Evolutionary conservation across 192 early-diverging fungal genomes (phyloP), one percentile per base, ranked within the genome.

Genomic region (Backusella mclennaniae): DNA sequence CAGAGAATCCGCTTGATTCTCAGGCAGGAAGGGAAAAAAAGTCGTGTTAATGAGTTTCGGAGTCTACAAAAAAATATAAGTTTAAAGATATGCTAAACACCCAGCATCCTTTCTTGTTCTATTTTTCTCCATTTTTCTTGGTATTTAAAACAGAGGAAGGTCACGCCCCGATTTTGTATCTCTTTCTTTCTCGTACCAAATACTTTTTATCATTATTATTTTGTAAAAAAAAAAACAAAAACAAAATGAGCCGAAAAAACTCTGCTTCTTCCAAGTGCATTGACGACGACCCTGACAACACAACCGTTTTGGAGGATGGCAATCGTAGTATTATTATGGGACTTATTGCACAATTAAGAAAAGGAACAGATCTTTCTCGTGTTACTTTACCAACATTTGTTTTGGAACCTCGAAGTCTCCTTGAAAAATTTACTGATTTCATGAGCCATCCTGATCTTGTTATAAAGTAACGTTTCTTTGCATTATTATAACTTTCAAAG

Each of bases 361-460:
- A 95, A 79, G 95, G 93, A 66, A 95, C 91, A 84, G 97, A 99
- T 79, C 90, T 99, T 72, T 91, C 91, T 68, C 85, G 94, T 67
- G 92, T 99, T 56, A 95, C 96, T n/a, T 90, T 99, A 19, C 97
- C 96, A 12, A 96, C 95, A 6, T 99, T 99, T 87, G 91, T 99
- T 4, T 87, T 99, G 26, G 97, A 99, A 75, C 94, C 96, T 1
- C 84, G 96, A 26, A 95, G 93, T 82, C 96, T 97, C 87, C 89
- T 95, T 33, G 97, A 99, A 80, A 90, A 95, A 26, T 93, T 99
- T 33, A 96, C 96, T 7, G 96, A 99, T 86, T 99, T 99, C 87
- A 95, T 98, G 91, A 90, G 91, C 39, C 95, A 97, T 73, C 93
- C 94, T 8, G 93, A 97, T 44, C 80, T 95, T 73, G 80, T 96